Base-by-base conservation (phyloP, 2,329 filamentous ascomycete species). In the Botrytis fabae region DNA sequence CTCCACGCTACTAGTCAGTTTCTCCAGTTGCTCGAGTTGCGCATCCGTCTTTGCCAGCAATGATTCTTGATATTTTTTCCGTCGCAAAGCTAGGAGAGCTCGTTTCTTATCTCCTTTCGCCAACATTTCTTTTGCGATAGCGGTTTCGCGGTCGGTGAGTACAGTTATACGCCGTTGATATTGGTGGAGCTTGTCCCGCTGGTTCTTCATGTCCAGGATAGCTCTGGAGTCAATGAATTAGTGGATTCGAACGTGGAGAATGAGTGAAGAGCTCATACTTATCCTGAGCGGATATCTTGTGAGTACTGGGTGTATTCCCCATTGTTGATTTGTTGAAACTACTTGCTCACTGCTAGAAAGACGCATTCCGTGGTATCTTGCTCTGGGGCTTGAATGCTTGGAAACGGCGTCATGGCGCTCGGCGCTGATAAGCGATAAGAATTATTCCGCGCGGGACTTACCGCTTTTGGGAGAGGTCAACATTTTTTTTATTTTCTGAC, bases 1-100 rank as follows among this genome's bases (percentile, higher is more conserved):
- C 84, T 99, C 96, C 79, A 99, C 94, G 81, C 90, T 94, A 72
- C 90, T 89, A 14, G 93, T 96, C 77, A 99, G 85, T 80, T 93
- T 90, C 85, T 99, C 95, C 32, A 99, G 86, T 83, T 98, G 94
- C 77, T 93, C 94, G n/a, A 99, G 89, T 84, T 98, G 95, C 73
- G 90, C 89, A 83, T 99, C 95, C 20, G 95, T 98, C 85, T 97
- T 95, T 74, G 89, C 86, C 20, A 98, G 87, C 35, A 98, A 87
- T 40, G 93, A 91, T 82, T 98, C 93, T 82, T 99, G 96, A 86
- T 97, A 98, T 82, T 98, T 99, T 84, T 98, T 98, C 78, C 95
- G 90, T 73, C 96, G 92, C 74, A 99, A 87, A 1, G 96, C 96
- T 46, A 98, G 88, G 35, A 98, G 88, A 1, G 96, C 96, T 75